Conservation (phyloP, 2,329 filamentous ascomycete genomes). For the Colletotrichum spaethianum region DNA sequence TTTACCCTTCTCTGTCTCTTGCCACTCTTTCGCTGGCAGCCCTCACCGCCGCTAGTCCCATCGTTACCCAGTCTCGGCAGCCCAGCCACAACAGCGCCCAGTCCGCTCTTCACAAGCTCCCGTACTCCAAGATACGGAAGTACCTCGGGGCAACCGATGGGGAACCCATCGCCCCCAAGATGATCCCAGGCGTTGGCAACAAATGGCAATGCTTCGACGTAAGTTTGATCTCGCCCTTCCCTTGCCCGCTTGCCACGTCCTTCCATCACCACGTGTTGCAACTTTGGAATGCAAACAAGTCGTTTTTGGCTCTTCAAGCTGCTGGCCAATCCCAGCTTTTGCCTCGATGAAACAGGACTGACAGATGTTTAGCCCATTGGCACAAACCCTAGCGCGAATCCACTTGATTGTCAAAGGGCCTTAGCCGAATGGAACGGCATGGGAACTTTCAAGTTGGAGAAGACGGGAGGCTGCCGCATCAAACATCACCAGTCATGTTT, state of each 20-base stretch:
- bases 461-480: neutral
- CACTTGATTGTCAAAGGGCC: constrained; percentile 20
- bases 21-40: constrained; percentile 1
- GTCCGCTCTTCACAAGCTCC: neutral
- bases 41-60: constrained; percentile 12
- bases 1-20: neutral
- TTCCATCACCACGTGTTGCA: neutral
- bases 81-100: neutral
- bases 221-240: neutral
- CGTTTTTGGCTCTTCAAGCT: neutral
- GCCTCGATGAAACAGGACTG: neutral
- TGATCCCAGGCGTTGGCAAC: constrained; percentile 18
- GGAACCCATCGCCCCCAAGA: neutral
- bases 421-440: constrained; percentile 8
- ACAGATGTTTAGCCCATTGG: neutral
- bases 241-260: neutral
- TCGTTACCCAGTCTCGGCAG: neutral
- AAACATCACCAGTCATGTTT: constrained; percentile 12
- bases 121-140: neutral
- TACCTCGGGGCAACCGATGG: neutral
- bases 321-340: neutral
- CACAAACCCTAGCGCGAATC: neutral
- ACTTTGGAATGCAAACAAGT: too few species aligned
- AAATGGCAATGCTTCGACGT: constrained; percentile 22
- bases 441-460: neutral